Evolutionary conservation across 139 green algal genomes (phyloP).

Genomic region (Bryopsis sp.): DNA sequence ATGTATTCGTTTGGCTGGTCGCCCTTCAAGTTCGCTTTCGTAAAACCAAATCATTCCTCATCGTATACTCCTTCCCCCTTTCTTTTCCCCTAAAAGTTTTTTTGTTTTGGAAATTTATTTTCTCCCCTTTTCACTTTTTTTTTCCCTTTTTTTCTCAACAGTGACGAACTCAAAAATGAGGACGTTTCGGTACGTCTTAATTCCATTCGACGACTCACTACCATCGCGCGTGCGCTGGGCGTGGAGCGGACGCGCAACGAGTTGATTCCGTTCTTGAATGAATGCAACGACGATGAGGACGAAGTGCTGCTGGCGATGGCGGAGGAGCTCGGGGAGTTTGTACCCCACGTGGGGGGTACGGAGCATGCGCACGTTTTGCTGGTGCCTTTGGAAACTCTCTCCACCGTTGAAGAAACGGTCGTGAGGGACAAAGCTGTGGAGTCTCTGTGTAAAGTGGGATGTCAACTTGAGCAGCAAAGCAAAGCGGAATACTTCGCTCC

Average conservation of each 20-base stretch:
- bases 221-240: conserved; percentile 89
- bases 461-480: conserved; percentile 54
- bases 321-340: conserved; percentile 93
- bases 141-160: conserved; percentile 28
- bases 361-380: conserved; percentile 71
- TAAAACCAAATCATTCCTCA: too few relatives aligned
- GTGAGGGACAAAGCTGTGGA: conserved; percentile 91
- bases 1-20: too few relatives aligned
- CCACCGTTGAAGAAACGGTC: conserved; percentile 95
- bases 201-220: conserved; percentile 76
- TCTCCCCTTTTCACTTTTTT: too few relatives aligned
- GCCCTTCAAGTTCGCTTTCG: too few relatives aligned
- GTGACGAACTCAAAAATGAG: conserved; percentile 88
- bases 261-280: conserved; percentile 94
- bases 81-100: too few relatives aligned
- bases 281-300: conserved; percentile 95
- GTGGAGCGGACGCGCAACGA: conserved; percentile 88
- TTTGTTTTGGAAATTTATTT: too few relatives aligned
- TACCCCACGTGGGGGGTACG: conserved; percentile 83
- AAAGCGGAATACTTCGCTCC: conserved; percentile 73
- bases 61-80: too few relatives aligned
- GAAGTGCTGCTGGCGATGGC: conserved; percentile 95
- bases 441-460: conserved; percentile 67
- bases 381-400: conserved; percentile 83
- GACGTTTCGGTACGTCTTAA: conserved; percentile 88